Conservation (phyloP, 176 grass and related monocot genomes). For the Rhynchospora breviuscula region DNA sequence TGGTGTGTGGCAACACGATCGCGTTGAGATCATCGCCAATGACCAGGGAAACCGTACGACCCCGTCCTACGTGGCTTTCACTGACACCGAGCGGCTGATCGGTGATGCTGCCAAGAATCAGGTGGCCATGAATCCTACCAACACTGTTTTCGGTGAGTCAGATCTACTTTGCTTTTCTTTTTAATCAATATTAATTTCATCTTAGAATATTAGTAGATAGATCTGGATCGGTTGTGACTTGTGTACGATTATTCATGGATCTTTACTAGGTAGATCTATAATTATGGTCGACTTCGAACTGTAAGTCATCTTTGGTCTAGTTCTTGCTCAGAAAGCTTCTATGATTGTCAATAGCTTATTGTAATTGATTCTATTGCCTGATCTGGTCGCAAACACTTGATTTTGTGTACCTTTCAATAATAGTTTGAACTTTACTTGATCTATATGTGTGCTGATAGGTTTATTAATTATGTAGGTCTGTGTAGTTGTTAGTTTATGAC, state of each 20-base stretch:
- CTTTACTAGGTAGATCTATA: not conserved
- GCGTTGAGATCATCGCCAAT: constrained; percentile 85
- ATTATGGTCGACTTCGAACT: not conserved
- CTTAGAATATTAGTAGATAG: not conserved
- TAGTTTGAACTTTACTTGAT: not conserved
- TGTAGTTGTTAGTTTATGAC: too few relatives aligned
- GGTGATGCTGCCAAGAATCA: constrained; percentile 91
- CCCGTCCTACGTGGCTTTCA: constrained; percentile 73
- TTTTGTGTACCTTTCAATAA: not conserved
- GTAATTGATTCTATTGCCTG: not conserved
- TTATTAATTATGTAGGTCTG: too few relatives aligned
- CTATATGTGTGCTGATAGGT: not conserved
- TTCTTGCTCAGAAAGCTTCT: not conserved
- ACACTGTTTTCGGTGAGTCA: constrained; percentile 77
- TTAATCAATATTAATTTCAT: not conserved
- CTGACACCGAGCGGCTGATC: constrained; percentile 68
- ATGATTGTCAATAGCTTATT: not conserved
- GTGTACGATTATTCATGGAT: not conserved
- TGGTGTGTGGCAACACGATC: constrained; percentile 86
- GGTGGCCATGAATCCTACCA: constrained; percentile 89
- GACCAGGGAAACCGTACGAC: constrained; percentile 87
- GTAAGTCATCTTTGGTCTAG: not conserved
- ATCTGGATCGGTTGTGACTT: not conserved
- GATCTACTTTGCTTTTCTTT: constrained; percentile 11
- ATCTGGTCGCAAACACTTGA: not conserved